Conservation (phyloP, 768 basidiomycete species). For the Clitopilus passeckerianus region DNA sequence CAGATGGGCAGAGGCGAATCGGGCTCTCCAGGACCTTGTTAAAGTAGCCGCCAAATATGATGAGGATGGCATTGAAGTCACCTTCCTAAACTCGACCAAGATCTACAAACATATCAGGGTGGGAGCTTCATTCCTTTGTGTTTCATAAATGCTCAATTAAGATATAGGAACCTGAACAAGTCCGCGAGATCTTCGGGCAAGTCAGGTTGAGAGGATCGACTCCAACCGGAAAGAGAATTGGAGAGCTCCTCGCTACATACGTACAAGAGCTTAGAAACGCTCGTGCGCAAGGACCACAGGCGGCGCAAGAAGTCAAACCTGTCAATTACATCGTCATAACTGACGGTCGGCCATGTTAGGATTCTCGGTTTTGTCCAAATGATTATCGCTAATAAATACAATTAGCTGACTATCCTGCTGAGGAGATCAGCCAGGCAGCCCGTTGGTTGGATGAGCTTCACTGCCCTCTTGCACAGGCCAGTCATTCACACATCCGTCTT, state of each 20-base stretch:
- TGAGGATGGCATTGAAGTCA: conserved; percentile 54
- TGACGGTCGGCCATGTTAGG: conserved; percentile 53
- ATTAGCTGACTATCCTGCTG: conserved; percentile 47
- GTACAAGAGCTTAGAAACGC: too few relatives aligned
- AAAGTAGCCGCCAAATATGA: conserved; percentile 45
- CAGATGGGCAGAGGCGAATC: conserved; percentile 46
- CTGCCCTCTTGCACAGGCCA: conserved; percentile 46
- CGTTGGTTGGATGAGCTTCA: conserved; percentile 45
- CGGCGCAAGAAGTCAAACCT: conserved; percentile 38
- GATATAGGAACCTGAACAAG: conserved; percentile 28
- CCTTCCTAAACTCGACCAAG: conserved; percentile 47
- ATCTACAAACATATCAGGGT: conserved; percentile 34
- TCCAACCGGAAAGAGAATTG: conserved; percentile 25
- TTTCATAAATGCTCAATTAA: neutral
- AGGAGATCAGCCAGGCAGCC: conserved; percentile 41
- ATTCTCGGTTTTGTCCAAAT: neutral
- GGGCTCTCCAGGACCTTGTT: conserved; percentile 45
- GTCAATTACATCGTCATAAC: conserved; percentile 59
- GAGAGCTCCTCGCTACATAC: too few relatives aligned
- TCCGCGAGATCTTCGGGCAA: conserved; percentile 36
- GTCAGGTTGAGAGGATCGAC: conserved; percentile 41
- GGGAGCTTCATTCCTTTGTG: too few relatives aligned
- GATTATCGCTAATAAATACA: neutral
- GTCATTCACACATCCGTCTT: conserved; percentile 14
- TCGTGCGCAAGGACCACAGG: neutral